Evolutionary conservation across 164 flowering plant genomes (phyloP).

Genomic region (Tetrastigma voinierianum): DNA sequence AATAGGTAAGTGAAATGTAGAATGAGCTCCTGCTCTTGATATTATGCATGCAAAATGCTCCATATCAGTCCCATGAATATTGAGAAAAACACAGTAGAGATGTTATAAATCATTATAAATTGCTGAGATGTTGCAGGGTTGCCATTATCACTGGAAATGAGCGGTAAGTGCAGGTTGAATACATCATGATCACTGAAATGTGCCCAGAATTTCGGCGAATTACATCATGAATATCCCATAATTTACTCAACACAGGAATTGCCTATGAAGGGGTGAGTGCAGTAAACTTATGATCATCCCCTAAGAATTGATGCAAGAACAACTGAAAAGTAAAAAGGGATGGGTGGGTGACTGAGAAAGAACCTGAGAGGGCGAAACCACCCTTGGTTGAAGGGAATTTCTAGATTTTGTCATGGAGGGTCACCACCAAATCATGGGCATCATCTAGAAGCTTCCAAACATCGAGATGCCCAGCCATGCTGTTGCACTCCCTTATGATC

Average conservation of each 20-base stretch:
- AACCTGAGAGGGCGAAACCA: background rate
- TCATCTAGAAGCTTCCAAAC: constrained; percentile 85
- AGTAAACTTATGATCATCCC: background rate
- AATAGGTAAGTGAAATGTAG: no score
- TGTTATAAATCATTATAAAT: background rate
- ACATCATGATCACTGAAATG: constrained; percentile 12
- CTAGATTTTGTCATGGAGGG: constrained; percentile 43
- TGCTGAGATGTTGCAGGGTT: background rate
- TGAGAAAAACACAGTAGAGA: no score
- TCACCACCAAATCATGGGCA: constrained; percentile 70
- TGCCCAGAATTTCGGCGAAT: constrained; percentile 13
- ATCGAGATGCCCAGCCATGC: constrained; percentile 78
- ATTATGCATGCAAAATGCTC: no score
- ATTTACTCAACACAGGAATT: constrained; percentile 7
- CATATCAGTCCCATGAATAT: no score
- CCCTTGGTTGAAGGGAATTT: background rate
- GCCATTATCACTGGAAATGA: constrained; percentile 18
- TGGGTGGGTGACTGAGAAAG: background rate
- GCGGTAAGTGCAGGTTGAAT: constrained; percentile 14
- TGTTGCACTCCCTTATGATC: constrained; percentile 72
- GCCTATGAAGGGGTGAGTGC: constrained; percentile 7
- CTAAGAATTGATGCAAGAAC: background rate
- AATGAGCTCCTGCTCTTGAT: no score
- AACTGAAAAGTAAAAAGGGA: background rate
- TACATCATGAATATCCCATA: constrained; percentile 10